These are phyloP conservation scores for Candida pini DNA, from an alignment of 805 yeast genomes.

Conservation along the genomic window DNA sequence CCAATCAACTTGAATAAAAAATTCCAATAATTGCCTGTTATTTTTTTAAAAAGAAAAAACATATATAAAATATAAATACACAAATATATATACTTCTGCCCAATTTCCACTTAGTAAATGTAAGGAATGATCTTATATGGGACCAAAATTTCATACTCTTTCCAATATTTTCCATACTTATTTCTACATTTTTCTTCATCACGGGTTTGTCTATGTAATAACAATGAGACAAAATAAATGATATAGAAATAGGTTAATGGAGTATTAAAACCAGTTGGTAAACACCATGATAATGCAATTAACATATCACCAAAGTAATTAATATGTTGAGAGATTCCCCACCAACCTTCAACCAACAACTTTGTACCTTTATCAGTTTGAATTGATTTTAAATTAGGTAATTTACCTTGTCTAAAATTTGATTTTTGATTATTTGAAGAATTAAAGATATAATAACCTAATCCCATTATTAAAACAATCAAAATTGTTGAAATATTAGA, in stretches of 20 bases:
- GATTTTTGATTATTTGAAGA: constrained; percentile 82
- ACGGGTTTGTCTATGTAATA: constrained; percentile 83
- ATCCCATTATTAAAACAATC: constrained; percentile 39
- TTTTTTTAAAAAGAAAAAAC: no score
- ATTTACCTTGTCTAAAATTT: constrained; percentile 71
- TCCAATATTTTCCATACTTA: constrained; percentile 87
- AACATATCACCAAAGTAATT: constrained; percentile 96
- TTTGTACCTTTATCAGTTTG: constrained; percentile 73
- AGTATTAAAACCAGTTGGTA: constrained; percentile 78
- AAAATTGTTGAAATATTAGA: constrained; percentile 34
- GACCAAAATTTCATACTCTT: constrained; percentile 68
- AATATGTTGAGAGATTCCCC: constrained; percentile 89
- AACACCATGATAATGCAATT: constrained; percentile 86
- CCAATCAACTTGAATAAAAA: constrained; percentile 50
- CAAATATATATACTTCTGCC: no score
- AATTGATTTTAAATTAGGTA: constrained; percentile 63
- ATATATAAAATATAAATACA: no score
- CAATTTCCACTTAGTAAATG: constrained; percentile 46
- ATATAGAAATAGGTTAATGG: constrained; percentile 86
- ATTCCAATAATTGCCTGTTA: constrained; percentile 21
- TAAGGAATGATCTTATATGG: constrained; percentile 91
- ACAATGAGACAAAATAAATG: constrained; percentile 71
- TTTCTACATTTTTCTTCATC: constrained; percentile 87
- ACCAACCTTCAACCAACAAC: constrained; percentile 89
- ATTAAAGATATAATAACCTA: constrained; percentile 80